A percentile compares a stretch with the other conserved stretches of the same genome.
Evolutionary conservation across 345 rosid genomes (phyloP).

Genomic region (Chamaenerion angustifolium): DNA sequence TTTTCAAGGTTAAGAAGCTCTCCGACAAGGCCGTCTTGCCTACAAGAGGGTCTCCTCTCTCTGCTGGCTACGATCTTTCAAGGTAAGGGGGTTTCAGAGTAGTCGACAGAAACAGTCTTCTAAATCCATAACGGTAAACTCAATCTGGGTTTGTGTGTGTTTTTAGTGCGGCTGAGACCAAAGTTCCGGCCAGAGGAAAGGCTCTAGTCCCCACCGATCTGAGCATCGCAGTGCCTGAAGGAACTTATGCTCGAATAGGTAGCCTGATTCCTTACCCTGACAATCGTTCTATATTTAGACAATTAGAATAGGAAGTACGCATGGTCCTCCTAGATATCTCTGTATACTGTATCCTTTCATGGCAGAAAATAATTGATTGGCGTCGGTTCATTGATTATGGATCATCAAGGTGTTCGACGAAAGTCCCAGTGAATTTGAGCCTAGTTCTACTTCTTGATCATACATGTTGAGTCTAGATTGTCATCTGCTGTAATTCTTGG

Average conservation of each 20-base stretch:
- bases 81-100: constrained; percentile 12
- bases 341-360: no score
- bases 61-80: constrained; percentile 80
- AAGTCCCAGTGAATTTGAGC: background rate
- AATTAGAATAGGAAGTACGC: no score
- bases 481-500: no score
- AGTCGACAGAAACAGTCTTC: no score
- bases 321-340: no score
- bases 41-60: constrained; percentile 47
- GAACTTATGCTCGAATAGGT: constrained; percentile 75
- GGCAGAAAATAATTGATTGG: no score
- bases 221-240: constrained; percentile 52
- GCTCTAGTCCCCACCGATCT: constrained; percentile 67
- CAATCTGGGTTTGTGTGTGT: background rate
- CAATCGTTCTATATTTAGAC: no score
- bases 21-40: constrained; percentile 68
- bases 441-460: background rate
- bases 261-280: background rate
- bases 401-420: background rate
- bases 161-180: constrained; percentile 38
- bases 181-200: constrained; percentile 76
- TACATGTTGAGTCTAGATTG: background rate
- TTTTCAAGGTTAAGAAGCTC: constrained; percentile 55
- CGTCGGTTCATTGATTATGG: background rate
- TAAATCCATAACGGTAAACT: background rate